A percentile compares a stretch with the other conserved stretches of the same genome.
Conservation (phyloP, 2,329 filamentous ascomycete species). For the Sarocladiaceae sp. region DNA sequence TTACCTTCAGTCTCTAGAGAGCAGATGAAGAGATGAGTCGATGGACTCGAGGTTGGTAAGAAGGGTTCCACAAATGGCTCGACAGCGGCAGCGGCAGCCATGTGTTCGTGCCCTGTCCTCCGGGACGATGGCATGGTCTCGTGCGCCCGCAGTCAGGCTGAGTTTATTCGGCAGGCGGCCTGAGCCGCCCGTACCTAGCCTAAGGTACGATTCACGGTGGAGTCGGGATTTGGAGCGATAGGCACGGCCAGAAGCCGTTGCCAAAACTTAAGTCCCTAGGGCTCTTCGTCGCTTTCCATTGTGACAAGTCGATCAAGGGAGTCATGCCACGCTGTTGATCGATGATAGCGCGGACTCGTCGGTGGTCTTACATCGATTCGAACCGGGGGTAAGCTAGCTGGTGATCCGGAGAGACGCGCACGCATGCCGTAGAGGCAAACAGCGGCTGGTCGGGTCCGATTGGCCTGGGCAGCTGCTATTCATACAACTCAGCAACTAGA, state of each 20-base stretch:
- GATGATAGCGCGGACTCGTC: not conserved
- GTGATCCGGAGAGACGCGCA: too few relatives aligned
- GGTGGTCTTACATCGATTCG: too few relatives aligned
- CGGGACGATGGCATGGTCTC: not conserved
- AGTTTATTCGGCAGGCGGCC: constrained; percentile 8
- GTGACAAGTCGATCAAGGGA: constrained; percentile 1
- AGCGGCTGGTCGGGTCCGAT: too few relatives aligned
- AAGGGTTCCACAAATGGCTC: constrained; percentile 6
- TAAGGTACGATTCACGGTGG: constrained; percentile 4
- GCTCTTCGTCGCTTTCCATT: too few relatives aligned
- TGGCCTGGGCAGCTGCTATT: too few relatives aligned
- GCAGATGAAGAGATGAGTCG: too few relatives aligned
- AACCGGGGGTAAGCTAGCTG: too few relatives aligned
- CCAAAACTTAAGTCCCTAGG: not conserved
- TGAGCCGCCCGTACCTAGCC: constrained; percentile 9
- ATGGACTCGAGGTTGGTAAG: too few relatives aligned
- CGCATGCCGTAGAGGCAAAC: too few relatives aligned
- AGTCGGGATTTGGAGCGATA: not conserved
- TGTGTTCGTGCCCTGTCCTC: not conserved
- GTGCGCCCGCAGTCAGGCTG: constrained; percentile 4
- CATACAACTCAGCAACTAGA: too few relatives aligned
- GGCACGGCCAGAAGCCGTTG: not conserved
- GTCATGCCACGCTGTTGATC: not conserved
- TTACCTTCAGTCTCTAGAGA: too few relatives aligned
- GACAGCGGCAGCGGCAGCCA: constrained; percentile 3